These are phyloP conservation scores for Pythium sukuiense DNA, from an alignment of 352 stramenopile species.

Conservation along the genomic window DNA sequence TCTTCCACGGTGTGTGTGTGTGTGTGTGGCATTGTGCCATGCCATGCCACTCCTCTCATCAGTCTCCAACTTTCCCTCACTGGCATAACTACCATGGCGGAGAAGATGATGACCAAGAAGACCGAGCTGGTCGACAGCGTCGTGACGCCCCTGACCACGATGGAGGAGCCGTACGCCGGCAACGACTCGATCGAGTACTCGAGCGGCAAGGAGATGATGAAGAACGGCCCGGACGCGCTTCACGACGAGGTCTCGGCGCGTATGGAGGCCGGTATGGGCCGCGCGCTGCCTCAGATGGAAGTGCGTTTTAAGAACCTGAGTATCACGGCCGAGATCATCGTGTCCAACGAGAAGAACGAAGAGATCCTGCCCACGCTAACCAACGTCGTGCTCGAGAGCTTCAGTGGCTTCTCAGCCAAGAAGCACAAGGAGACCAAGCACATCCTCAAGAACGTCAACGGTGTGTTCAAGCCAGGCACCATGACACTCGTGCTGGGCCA, in stretches of 20 bases:
- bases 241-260: constrained; percentile 42
- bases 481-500: constrained; percentile 67
- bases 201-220: constrained; percentile 26
- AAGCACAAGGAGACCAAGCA: constrained; percentile 50
- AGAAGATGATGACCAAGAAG: not conserved
- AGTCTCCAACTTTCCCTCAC: constrained; percentile 18
- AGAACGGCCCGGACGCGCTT: constrained; percentile 36
- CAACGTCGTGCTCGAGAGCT: constrained; percentile 47
- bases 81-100: not conserved
- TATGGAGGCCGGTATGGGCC: constrained; percentile 42
- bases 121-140: not conserved
- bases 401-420: constrained; percentile 37
- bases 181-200: constrained; percentile 22
- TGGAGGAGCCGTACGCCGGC: constrained; percentile 1
- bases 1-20: not conserved
- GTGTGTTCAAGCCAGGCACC: constrained; percentile 50
- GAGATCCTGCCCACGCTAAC: constrained; percentile 44
- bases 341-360: constrained; percentile 35
- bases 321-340: constrained; percentile 43
- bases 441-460: constrained; percentile 47
- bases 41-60: not conserved
- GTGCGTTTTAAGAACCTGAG: constrained; percentile 54
- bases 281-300: constrained; percentile 59
- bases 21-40: not conserved
- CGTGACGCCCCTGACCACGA: constrained; percentile 2